Conservation (phyloP, 2,329 filamentous ascomycete species). For the Colletotrichum gigasporum region DNA sequence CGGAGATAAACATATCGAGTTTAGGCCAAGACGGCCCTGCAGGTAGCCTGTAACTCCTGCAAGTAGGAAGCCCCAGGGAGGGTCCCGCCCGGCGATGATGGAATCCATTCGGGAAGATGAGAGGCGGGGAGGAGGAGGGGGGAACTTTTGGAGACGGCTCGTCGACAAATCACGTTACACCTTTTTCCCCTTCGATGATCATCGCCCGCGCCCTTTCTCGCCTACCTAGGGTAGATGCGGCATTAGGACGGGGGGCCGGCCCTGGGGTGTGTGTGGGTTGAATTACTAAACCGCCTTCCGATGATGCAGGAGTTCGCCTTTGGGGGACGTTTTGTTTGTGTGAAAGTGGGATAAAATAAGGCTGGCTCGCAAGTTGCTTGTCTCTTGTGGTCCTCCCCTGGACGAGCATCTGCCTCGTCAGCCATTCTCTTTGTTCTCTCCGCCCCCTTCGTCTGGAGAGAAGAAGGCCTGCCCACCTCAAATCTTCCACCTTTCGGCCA, state of each 20-base stretch:
- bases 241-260: background rate
- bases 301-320: too few relatives aligned
- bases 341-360: too few relatives aligned
- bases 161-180: slow-evolving; percentile 16
- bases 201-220: too few relatives aligned
- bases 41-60: background rate
- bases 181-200: slow-evolving; percentile 1
- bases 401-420: background rate
- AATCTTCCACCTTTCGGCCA: background rate
- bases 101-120: too few relatives aligned
- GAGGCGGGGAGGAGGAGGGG: too few relatives aligned
- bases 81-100: background rate
- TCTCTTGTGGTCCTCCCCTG: background rate
- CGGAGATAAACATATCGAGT: background rate
- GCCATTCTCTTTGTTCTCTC: background rate
- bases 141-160: background rate
- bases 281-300: background rate
- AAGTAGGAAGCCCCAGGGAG: too few relatives aligned
- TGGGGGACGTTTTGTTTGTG: too few relatives aligned
- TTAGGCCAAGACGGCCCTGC: background rate
- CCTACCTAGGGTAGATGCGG: slow-evolving; percentile 18
- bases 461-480: too few relatives aligned
- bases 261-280: background rate
- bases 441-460: too few relatives aligned
- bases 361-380: background rate